Base-by-base conservation (phyloP, 345 rosid species). In the Rhizophora mangle region DNA sequence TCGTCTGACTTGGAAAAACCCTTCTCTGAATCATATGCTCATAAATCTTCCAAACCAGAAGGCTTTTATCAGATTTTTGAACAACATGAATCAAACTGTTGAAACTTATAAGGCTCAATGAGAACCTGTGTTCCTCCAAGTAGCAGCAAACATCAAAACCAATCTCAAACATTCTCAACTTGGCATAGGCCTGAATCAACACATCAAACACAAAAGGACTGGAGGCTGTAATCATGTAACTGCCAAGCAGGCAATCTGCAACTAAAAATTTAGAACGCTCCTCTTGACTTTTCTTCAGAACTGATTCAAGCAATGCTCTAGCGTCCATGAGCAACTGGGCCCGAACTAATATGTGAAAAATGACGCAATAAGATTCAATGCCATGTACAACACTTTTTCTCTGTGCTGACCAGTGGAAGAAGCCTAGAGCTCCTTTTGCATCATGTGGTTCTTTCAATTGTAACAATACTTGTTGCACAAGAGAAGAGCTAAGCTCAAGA, bases 331-430 rank as follows among this genome's bases (percentile, higher is more conserved):
- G 69, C 65, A 87, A 69, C 34, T 77, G 81, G 51, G 88, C 86
- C 69, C 65, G 77, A 36, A 87, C 88, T 64, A 90, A 74, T 47
- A 90, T 83, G 62, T 84, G 88, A 74, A 93, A 74, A 9, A 79
- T 79, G 43, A 87, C 29, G 67, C 90, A 80, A 72, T 89, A 91
- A 5, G 91, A 74, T 5, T 73, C 72, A 51, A 80, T 64, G 19
- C 68, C 85, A 36, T 87, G 98, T 26, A 74, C 80, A 72, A 69
- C 78, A 19, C 72, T 78, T n/a, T 79, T 79, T 4, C 67, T 64
- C 53, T 75, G 82, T 4, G 93, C 80, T 2, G 96, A 85, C 96
- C 96, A 93, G 67, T 88, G 86, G 80, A 93, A 90, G 79, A 93
- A 93, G 65, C 82, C 80, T 20, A 93, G 64, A 36, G 93, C 98